phyloP scores from a whole-genome alignment of 2,329 filamentous ascomycete species.

The Pyrenochaeta sp. region DNA sequence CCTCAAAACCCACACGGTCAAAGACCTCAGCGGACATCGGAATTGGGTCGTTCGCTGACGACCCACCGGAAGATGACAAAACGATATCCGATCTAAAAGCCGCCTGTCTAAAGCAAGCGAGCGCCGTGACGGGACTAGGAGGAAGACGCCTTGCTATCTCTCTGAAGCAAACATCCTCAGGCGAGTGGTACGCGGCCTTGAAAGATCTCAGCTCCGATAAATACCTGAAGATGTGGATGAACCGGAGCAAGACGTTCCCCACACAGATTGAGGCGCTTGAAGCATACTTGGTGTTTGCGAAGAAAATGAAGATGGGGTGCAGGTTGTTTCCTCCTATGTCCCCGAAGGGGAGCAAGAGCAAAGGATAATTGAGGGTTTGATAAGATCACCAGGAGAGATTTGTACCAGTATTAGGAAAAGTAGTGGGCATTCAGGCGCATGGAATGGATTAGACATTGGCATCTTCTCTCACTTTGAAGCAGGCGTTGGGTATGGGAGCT shows the following conservation, averaged over 20 bases:
- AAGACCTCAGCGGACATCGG: not conserved
- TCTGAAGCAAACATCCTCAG: constrained; percentile 29
- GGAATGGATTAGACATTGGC: not conserved
- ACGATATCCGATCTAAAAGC: constrained; percentile 7
- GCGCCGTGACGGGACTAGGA: constrained; percentile 32
- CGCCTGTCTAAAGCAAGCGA: constrained; percentile 15
- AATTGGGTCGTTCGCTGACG: constrained; percentile 1
- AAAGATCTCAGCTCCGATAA: constrained; percentile 37
- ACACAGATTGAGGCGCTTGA: constrained; percentile 35
- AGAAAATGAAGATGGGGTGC: constrained; percentile 32
- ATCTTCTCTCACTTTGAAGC: not conserved
- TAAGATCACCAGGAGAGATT: not conserved
- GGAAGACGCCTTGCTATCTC: constrained; percentile 31
- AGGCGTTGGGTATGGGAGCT: not conserved
- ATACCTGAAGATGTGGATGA: constrained; percentile 44
- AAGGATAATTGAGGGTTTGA: not conserved
- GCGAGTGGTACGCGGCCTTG: constrained; percentile 37
- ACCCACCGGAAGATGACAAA: constrained; percentile 3
- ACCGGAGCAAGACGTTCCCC: constrained; percentile 31
- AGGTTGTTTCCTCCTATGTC: constrained; percentile 32
- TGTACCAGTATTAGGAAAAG: not conserved
- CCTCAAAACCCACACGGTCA: constrained; percentile 5
- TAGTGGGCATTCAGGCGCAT: not conserved
- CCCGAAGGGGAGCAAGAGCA: constrained; percentile 9
- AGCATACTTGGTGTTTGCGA: constrained; percentile 34